These are phyloP conservation scores for Podaxis rugospora DNA, from an alignment of 768 basidiomycete species.

Conservation along the genomic window DNA sequence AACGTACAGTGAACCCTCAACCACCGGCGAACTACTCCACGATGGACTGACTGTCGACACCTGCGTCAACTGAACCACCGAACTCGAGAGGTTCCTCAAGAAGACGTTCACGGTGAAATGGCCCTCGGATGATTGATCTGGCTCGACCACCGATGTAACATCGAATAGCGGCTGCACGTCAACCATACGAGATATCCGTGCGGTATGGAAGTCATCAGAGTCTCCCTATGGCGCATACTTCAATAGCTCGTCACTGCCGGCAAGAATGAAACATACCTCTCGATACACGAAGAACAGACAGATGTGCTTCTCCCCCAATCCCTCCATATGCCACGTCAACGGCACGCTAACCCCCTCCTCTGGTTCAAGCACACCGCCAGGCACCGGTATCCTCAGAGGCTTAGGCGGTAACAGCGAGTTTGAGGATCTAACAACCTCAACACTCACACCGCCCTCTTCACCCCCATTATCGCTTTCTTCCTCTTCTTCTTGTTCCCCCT, in stretches of 20 bases:
- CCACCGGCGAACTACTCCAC: constrained; percentile 54
- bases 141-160: constrained; percentile 44
- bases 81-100: constrained; percentile 46
- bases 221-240: constrained; percentile 38
- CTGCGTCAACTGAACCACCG: constrained; percentile 47
- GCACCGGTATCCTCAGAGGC: constrained; percentile 9
- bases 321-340: constrained; percentile 9
- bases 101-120: constrained; percentile 53
- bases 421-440: constrained; percentile 13
- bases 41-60: constrained; percentile 62
- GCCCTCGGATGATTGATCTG: constrained; percentile 43
- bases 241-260: constrained; percentile 5
- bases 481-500: constrained; percentile 67
- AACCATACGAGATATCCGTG: constrained; percentile 48
- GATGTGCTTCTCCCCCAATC: constrained; percentile 9
- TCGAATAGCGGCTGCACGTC: constrained; percentile 60
- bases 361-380: constrained; percentile 5
- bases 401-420: constrained; percentile 11
- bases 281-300: constrained; percentile 39
- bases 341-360: constrained; percentile 9
- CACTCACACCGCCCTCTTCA: constrained; percentile 50
- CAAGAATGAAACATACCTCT: constrained; percentile 35
- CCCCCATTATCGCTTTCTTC: constrained; percentile 55
- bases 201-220: constrained; percentile 50
- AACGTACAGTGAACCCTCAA: constrained; percentile 40